Percentiles rank a stretch among this genome's conserved stretches.
Evolutionary conservation across 2,329 filamentous ascomycete genomes (phyloP).

Genomic region (Ceratocystis alfenasii): DNA sequence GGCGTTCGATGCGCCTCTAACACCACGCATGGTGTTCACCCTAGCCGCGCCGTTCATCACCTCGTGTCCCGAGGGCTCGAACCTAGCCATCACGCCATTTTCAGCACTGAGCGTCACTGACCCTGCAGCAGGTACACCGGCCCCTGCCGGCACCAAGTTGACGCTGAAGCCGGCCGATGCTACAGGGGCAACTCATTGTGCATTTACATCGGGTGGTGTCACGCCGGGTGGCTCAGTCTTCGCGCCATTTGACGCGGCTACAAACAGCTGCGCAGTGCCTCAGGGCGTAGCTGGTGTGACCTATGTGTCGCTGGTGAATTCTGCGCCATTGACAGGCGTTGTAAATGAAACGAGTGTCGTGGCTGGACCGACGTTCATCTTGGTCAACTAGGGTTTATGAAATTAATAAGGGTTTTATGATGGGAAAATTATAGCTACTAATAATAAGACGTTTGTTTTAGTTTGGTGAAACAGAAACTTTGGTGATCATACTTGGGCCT

Average conservation of each 20-base stretch:
- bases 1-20: constrained; percentile 58
- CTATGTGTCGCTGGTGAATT: constrained; percentile 54
- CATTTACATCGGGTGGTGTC: constrained; percentile 51
- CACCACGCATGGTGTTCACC: constrained; percentile 57
- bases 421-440: not conserved
- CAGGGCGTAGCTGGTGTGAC: constrained; percentile 50
- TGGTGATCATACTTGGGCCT: not conserved
- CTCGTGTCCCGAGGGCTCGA: constrained; percentile 55
- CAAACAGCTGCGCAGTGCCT: constrained; percentile 48
- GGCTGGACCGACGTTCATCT: constrained; percentile 51
- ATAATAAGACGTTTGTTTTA: not conserved
- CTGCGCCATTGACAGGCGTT: constrained; percentile 38
- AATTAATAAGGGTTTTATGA: not conserved
- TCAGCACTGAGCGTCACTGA: constrained; percentile 41
- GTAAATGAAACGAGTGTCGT: constrained; percentile 52
- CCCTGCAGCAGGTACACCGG: constrained; percentile 32
- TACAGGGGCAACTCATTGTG: constrained; percentile 46
- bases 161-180: constrained; percentile 41
- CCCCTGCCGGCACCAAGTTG: constrained; percentile 30
- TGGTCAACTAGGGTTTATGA: constrained; percentile 35
- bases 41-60: constrained; percentile 61
- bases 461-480: constrained; percentile 1
- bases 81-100: constrained; percentile 52
- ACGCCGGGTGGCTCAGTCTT: constrained; percentile 49
- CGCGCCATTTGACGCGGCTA: constrained; percentile 39